A percentile compares a stretch with the other conserved stretches of the same genome.
Conservation (phyloP, 176 grass and related monocot genomes). For the Coix lacrymajobi region DNA sequence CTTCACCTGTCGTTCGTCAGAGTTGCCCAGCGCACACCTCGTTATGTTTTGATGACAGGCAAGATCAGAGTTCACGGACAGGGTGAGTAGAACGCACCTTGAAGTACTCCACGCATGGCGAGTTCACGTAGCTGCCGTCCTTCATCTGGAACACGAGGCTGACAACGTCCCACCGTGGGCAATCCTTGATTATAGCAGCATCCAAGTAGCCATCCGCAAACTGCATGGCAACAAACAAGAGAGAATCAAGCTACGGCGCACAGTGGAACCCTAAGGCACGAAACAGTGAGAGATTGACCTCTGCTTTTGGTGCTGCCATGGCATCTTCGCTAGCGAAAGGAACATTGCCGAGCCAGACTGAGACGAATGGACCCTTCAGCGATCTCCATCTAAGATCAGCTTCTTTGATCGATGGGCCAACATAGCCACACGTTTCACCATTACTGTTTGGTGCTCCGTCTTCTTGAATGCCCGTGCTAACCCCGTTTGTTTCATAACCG, state of each 20-base stretch:
- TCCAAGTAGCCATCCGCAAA: slow-evolving; percentile 98
- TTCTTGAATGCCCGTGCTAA: slow-evolving; percentile 11
- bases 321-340: slow-evolving; percentile 64
- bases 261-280: neutral
- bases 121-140: slow-evolving; percentile 67
- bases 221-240: slow-evolving; percentile 36
- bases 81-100: slow-evolving; percentile 42
- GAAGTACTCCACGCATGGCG: slow-evolving; percentile 72
- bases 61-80: neutral
- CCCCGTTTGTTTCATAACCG: slow-evolving; percentile 9
- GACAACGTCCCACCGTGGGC: slow-evolving; percentile 54
- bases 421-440: slow-evolving; percentile 35
- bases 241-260: neutral
- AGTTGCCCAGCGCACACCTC: neutral
- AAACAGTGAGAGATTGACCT: slow-evolving; percentile 36
- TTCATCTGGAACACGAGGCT: slow-evolving; percentile 63
- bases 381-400: slow-evolving; percentile 67
- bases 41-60: neutral
- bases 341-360: slow-evolving; percentile 81
- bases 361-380: slow-evolving; percentile 78
- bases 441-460: slow-evolving; percentile 13
- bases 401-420: slow-evolving; percentile 42
- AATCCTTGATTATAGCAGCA: slow-evolving; percentile 77
- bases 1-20: slow-evolving; percentile 64
- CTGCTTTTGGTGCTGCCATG: slow-evolving; percentile 82